Percentiles rank a stretch among this genome's conserved stretches.
phyloP scores from a whole-genome alignment of 768 basidiomycete genomes.

The Russula ochroleuca region DNA sequence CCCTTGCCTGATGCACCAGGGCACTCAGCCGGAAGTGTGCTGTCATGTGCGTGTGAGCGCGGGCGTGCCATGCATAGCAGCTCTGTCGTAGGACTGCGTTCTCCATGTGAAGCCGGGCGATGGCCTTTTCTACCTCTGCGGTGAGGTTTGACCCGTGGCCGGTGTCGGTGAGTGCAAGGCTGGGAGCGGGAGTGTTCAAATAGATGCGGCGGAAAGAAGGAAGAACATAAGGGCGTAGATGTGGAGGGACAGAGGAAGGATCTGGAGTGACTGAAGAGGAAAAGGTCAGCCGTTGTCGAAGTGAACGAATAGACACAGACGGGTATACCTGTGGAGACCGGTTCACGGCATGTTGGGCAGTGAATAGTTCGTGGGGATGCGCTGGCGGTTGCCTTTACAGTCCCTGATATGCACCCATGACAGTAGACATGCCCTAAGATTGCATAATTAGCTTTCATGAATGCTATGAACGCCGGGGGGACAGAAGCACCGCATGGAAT shows the following conservation, averaged over 20 bases:
- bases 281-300: neutral
- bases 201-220: conserved; percentile 27
- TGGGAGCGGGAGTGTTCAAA: conserved; percentile 6
- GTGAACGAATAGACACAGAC: neutral
- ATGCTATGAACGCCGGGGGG: neutral
- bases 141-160: neutral
- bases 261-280: conserved; percentile 13
- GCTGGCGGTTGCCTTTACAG: neutral
- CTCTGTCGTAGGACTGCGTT: conserved; percentile 18
- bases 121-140: conserved; percentile 5
- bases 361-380: neutral
- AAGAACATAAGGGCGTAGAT: conserved; percentile 22
- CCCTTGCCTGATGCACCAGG: conserved; percentile 8
- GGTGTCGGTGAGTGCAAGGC: neutral
- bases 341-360: conserved; percentile 25
- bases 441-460: neutral
- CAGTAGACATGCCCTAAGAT: conserved; percentile 21
- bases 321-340: conserved; percentile 9
- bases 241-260: conserved; percentile 17
- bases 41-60: conserved; percentile 19
- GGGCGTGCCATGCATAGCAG: conserved; percentile 23
- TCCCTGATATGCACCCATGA: conserved; percentile 14
- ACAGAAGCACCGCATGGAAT: conserved; percentile 25
- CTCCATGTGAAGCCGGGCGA: conserved; percentile 19
- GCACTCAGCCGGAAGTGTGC: conserved; percentile 10